Evolutionary conservation across 2,329 filamentous ascomycete species (phyloP).

Genomic region (Exophiala spinifera): DNA sequence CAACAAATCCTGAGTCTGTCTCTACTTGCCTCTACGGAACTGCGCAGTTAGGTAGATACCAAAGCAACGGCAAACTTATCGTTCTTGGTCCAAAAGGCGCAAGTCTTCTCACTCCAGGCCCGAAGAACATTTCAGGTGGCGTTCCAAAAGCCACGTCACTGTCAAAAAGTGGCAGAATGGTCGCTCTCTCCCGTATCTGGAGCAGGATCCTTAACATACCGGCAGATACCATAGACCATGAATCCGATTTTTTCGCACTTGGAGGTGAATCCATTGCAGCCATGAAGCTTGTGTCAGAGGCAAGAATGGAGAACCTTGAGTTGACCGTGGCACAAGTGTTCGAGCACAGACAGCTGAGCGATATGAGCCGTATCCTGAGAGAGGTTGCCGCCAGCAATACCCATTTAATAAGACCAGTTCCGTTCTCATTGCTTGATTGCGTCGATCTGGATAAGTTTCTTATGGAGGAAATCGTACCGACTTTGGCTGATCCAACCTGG

Average conservation of each 20-base stretch:
- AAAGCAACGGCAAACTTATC: too few relatives aligned
- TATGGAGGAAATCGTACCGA: too few relatives aligned
- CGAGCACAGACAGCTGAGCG: conserved; percentile 40
- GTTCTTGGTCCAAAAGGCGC: too few relatives aligned
- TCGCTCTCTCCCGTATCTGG: conserved; percentile 36
- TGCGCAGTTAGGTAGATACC: too few relatives aligned
- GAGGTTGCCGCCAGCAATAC: conserved; percentile 27
- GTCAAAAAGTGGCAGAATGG: too few relatives aligned
- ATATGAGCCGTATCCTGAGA: conserved; percentile 53
- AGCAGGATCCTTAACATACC: conserved; percentile 45
- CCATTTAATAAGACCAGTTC: too few relatives aligned
- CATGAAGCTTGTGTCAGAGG: conserved; percentile 30
- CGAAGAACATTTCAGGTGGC: too few relatives aligned
- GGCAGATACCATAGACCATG: conserved; percentile 31
- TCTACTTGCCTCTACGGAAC: too few relatives aligned
- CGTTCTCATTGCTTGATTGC: too few relatives aligned
- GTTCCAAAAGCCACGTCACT: too few relatives aligned
- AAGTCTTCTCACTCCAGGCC: too few relatives aligned
- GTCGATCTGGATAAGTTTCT: too few relatives aligned
- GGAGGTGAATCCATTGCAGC: conserved; percentile 33
- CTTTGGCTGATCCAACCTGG: conserved; percentile 33
- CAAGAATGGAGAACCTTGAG: conserved; percentile 15
- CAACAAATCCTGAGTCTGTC: neutral
- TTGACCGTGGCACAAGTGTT: conserved; percentile 31
- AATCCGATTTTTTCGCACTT: conserved; percentile 31